Conservation (phyloP, 768 basidiomycete genomes). For the Nevesoporus exiguus region DNA sequence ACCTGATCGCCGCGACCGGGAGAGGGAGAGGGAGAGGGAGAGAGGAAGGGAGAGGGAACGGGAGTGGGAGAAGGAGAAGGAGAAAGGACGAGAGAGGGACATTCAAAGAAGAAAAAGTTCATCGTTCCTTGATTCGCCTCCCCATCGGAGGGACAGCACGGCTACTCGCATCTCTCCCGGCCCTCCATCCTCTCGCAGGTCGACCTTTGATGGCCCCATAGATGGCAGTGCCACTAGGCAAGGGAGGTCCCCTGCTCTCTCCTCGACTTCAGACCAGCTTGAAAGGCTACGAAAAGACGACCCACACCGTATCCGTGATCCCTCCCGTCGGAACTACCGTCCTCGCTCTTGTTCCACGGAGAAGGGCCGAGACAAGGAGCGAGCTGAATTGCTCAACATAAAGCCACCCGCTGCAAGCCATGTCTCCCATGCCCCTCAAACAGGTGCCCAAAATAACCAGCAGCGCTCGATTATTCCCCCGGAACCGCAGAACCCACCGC, state of each 20-base stretch:
- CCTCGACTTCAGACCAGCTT: conserved; percentile 25
- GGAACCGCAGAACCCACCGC: conserved; percentile 14
- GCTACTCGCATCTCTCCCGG: conserved; percentile 10
- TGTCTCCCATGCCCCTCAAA: neutral
- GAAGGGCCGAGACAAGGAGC: conserved; percentile 5
- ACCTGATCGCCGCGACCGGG: conserved; percentile 15
- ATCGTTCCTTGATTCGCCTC: conserved; percentile 8
- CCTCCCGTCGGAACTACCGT: conserved; percentile 7
- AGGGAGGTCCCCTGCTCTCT: conserved; percentile 25
- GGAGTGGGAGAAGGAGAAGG: conserved; percentile 14
- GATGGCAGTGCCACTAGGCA: conserved; percentile 8
- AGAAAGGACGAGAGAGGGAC: conserved; percentile 3
- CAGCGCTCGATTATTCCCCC: conserved; percentile 4
- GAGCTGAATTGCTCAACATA: neutral
- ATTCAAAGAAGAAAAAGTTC: conserved; percentile 8
- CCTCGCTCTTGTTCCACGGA: conserved; percentile 13
- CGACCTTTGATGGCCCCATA: conserved; percentile 9
- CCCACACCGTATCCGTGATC: neutral
- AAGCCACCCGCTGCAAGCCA: conserved; percentile 1
- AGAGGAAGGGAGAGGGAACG: conserved; percentile 6
- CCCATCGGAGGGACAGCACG: conserved; percentile 18
- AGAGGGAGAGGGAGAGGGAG: conserved; percentile 7
- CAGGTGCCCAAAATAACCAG: neutral
- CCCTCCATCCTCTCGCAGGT: conserved; percentile 13
- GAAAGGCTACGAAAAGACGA: conserved; percentile 23